Conservation (phyloP, 768 basidiomycete species). For the Mycena olivaceomarginata region DNA sequence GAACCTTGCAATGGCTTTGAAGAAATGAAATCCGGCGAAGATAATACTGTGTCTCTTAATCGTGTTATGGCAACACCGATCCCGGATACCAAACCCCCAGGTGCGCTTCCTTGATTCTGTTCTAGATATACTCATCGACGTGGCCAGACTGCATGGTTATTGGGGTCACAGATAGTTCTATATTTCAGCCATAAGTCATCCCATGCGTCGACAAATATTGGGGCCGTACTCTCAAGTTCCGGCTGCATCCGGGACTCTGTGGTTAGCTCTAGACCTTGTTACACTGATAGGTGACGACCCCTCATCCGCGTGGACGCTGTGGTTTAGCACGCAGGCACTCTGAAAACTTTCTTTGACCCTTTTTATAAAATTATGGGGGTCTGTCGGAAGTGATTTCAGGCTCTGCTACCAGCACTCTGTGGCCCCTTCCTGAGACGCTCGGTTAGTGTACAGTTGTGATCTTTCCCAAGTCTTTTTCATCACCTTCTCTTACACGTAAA, state of each 20-base stretch:
- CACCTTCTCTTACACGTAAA: too few species aligned
- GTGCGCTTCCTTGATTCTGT: constrained; percentile 57
- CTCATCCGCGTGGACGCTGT: constrained; percentile 50
- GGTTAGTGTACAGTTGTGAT: too few species aligned
- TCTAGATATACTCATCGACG: constrained; percentile 15
- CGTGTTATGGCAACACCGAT: constrained; percentile 74
- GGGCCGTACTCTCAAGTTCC: constrained; percentile 90
- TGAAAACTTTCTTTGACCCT: too few species aligned
- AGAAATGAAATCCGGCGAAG: constrained; percentile 51
- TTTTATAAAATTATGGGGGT: too few species aligned
- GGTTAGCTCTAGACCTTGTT: constrained; percentile 81
- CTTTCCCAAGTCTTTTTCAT: too few species aligned
- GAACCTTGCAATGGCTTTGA: neutral
- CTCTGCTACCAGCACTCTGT: too few species aligned
- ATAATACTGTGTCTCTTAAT: constrained; percentile 81
- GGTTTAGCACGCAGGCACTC: constrained; percentile 42
- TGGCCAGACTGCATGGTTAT: constrained; percentile 65
- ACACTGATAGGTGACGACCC: constrained; percentile 49
- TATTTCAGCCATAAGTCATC: constrained; percentile 86
- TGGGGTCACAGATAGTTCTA: constrained; percentile 82
- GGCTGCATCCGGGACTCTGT: constrained; percentile 61
- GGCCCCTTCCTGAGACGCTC: too few species aligned
- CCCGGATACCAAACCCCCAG: constrained; percentile 63
- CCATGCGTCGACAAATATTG: constrained; percentile 80
- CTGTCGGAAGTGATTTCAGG: too few species aligned